These are phyloP conservation scores for Gillenia trifoliata DNA, from an alignment of 306 rosid genomes.

Conservation along the genomic window DNA sequence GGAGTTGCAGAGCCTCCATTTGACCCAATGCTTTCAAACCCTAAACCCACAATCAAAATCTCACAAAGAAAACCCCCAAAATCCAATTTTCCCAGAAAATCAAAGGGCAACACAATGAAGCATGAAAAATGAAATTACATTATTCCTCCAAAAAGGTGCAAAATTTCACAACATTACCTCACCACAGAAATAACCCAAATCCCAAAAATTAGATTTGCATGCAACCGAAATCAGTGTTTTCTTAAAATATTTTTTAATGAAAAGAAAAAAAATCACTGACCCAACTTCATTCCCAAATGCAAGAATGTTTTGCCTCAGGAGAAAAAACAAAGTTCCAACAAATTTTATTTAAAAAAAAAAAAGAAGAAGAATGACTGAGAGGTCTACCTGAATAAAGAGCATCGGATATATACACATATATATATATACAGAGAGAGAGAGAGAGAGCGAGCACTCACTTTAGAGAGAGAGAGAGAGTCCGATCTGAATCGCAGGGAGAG, in stretches of 20 bases:
- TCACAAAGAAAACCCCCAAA: neutral
- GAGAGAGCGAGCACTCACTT: slow-evolving; percentile 12
- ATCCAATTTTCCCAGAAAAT: slow-evolving; percentile 7
- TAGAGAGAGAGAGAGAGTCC: neutral
- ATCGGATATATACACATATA: neutral
- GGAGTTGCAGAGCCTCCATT: neutral
- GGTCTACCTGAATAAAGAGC: neutral
- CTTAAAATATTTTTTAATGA: neutral
- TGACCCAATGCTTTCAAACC: slow-evolving; percentile 9
- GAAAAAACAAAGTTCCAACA: neutral
- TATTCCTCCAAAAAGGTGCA: neutral
- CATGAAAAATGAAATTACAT: neutral
- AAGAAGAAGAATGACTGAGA: neutral
- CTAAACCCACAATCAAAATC: slow-evolving; percentile 18
- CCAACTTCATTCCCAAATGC: slow-evolving; percentile 11
- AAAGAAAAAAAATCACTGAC: neutral
- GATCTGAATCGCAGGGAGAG: slow-evolving; percentile 14
- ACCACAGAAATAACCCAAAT: slow-evolving; percentile 8
- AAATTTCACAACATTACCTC: neutral
- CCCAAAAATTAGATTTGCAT: slow-evolving; percentile 10
- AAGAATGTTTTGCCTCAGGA: neutral
- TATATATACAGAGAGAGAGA: neutral
- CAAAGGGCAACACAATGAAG: neutral
- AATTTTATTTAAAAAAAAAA: neutral
- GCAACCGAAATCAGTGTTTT: slow-evolving; percentile 4